phyloP scores from a whole-genome alignment of 169 alveolate genomes.

The Plasmodium adleri region DNA sequence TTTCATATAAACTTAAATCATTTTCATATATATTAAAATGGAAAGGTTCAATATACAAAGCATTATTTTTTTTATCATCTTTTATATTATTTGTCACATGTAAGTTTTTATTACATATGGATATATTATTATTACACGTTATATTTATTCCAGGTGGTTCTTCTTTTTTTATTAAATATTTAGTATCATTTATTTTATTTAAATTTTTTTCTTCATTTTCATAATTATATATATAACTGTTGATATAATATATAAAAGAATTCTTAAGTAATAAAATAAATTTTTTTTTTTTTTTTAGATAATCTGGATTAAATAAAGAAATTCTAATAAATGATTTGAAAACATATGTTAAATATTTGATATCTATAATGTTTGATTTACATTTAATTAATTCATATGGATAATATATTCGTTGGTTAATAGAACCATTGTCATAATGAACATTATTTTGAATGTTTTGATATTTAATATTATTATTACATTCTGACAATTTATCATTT shows the following conservation, averaged over 20 bases:
- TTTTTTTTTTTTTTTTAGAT: background rate
- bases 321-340: conserved; percentile 34
- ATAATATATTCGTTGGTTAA: too few species aligned
- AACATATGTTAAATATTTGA: conserved; percentile 32
- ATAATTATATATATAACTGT: conserved; percentile 18
- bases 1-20: conserved; percentile 31
- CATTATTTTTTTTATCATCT: background rate
- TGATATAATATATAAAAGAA: conserved; percentile 14
- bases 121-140: background rate
- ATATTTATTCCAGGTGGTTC: background rate
- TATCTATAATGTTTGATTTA: background rate
- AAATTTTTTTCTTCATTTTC: background rate
- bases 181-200: background rate
- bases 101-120: background rate
- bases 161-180: background rate
- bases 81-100: background rate
- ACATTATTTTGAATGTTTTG: too few species aligned
- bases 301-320: background rate
- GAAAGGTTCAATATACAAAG: background rate
- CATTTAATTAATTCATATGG: too few species aligned
- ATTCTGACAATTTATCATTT: too few species aligned
- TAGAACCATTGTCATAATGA: too few species aligned
- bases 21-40: background rate
- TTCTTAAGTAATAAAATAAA: conserved; percentile 16
- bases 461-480: background rate